These are phyloP conservation scores for Olyra latifolia DNA, from an alignment of 176 grass and related monocot genomes.

Conservation along the genomic window DNA sequence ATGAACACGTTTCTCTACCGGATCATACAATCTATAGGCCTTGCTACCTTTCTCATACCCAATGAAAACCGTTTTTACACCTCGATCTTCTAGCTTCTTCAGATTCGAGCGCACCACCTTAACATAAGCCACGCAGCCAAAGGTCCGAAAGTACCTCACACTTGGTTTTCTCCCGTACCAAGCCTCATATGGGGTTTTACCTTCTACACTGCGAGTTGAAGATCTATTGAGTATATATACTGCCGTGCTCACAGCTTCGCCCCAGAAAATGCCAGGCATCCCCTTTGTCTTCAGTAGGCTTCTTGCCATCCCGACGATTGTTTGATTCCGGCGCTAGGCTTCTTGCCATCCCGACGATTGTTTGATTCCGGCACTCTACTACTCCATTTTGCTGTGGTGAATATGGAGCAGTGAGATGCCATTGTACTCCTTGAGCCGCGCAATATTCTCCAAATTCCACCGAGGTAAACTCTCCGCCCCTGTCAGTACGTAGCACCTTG, in stretches of 20 bases:
- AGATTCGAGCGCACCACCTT: too few relatives aligned
- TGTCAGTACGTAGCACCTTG: too few relatives aligned
- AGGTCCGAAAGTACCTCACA: rapidly evolving
- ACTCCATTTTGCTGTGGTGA: too few relatives aligned
- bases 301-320: rapidly evolving
- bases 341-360: too few relatives aligned
- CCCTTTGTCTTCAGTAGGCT: not conserved
- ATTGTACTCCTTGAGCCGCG: too few relatives aligned
- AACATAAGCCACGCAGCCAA: too few relatives aligned
- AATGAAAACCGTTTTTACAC: rapidly evolving
- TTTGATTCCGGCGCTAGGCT: too few relatives aligned
- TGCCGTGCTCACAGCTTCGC: not conserved
- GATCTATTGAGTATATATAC: not conserved
- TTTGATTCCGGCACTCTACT: rapidly evolving
- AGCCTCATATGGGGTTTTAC: not conserved
- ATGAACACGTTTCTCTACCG: rapidly evolving
- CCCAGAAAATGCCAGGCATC: not conserved
- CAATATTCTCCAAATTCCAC: too few relatives aligned
- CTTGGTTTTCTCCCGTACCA: not conserved
- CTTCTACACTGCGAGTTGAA: not conserved
- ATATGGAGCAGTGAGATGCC: too few relatives aligned
- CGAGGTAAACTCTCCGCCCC: too few relatives aligned
- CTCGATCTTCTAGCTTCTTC: not conserved
- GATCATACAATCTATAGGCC: not conserved
- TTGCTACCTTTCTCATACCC: not conserved